Evolutionary conservation across 1,284 basidiomycete species (phyloP).

Genomic region (Vanrija pseudolonga): DNA sequence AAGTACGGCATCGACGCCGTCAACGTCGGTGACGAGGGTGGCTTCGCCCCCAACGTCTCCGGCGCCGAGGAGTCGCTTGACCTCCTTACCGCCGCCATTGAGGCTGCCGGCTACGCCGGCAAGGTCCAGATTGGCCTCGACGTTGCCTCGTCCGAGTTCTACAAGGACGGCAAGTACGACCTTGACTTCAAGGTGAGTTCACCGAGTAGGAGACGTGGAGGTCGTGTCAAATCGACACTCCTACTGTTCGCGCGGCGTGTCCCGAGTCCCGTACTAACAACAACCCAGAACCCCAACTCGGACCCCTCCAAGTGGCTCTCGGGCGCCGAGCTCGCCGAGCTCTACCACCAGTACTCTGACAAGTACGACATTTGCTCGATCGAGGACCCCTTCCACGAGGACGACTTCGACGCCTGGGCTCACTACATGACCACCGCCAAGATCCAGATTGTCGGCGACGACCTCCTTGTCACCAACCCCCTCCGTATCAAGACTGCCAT

Average conservation of each 20-base stretch:
- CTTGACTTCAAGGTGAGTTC: conserved; percentile 68
- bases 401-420: conserved; percentile 98
- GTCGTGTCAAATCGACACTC: conserved; percentile 16
- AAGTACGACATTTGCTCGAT: conserved; percentile 97
- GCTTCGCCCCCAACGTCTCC: conserved; percentile 96
- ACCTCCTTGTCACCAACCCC: conserved; percentile 98
- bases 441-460: conserved; percentile 87
- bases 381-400: conserved; percentile 99
- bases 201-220: too few species aligned
- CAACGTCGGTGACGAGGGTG: conserved; percentile 99
- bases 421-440: conserved; percentile 68
- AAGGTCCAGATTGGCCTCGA: conserved; percentile 99
- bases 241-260: not conserved
- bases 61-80: conserved; percentile 98
- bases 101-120: conserved; percentile 96
- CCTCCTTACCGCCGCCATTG: conserved; percentile 91
- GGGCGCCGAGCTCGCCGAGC: conserved; percentile 85
- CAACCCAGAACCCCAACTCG: conserved; percentile 81
- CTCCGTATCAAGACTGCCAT: conserved; percentile 97
- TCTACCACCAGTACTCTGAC: conserved; percentile 81
- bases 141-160: conserved; percentile 99
- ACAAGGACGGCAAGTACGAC: conserved; percentile 99
- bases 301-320: conserved; percentile 95
- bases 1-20: conserved; percentile 99
- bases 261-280: not conserved